Evolutionary conservation across 805 yeast species (phyloP).

Genomic region (Lachancea sp.): DNA sequence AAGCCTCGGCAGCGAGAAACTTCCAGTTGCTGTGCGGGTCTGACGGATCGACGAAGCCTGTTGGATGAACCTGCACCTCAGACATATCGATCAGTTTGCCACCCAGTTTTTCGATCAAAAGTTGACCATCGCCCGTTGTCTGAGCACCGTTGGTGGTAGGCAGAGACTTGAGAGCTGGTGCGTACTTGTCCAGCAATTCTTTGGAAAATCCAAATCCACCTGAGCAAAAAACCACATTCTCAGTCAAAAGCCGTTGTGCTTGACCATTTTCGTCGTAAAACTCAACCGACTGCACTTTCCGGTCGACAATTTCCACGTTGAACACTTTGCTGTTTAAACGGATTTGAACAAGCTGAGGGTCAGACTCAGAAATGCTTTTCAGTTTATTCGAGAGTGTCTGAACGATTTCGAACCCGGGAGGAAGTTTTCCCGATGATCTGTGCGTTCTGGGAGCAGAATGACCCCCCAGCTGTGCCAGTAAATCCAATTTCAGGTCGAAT

Average conservation of each 20-base stretch:
- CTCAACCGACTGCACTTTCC: slow-evolving; percentile 38
- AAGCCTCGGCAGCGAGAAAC: slow-evolving; percentile 53
- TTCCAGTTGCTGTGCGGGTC: slow-evolving; percentile 41
- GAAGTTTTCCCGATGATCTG: slow-evolving; percentile 54
- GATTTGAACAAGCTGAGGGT: slow-evolving; percentile 32
- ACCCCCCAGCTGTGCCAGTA: slow-evolving; percentile 76
- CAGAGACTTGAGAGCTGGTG: slow-evolving; percentile 40
- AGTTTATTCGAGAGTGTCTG: slow-evolving; percentile 39
- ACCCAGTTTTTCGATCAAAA: slow-evolving; percentile 40
- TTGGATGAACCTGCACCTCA: slow-evolving; percentile 56
- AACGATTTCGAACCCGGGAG: slow-evolving; percentile 56
- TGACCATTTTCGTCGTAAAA: slow-evolving; percentile 31
- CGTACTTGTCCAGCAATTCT: slow-evolving; percentile 36
- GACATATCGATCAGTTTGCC: slow-evolving; percentile 52
- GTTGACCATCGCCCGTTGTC: slow-evolving; percentile 56
- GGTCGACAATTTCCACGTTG: slow-evolving; percentile 27
- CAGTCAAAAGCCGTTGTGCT: slow-evolving; percentile 22
- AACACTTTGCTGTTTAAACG: slow-evolving; percentile 36
- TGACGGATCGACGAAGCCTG: slow-evolving; percentile 47
- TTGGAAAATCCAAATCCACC: slow-evolving; percentile 49
- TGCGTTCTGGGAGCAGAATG: slow-evolving; percentile 78
- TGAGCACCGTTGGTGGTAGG: slow-evolving; percentile 54
- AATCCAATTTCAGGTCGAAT: slow-evolving; percentile 54
- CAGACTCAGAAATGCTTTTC: slow-evolving; percentile 27
- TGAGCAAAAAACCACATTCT: slow-evolving; percentile 45